Percentiles rank a stretch among this genome's conserved stretches.
Conservation (phyloP, 805 yeast genomes). For the Tetrapisispora taiwanensis region DNA sequence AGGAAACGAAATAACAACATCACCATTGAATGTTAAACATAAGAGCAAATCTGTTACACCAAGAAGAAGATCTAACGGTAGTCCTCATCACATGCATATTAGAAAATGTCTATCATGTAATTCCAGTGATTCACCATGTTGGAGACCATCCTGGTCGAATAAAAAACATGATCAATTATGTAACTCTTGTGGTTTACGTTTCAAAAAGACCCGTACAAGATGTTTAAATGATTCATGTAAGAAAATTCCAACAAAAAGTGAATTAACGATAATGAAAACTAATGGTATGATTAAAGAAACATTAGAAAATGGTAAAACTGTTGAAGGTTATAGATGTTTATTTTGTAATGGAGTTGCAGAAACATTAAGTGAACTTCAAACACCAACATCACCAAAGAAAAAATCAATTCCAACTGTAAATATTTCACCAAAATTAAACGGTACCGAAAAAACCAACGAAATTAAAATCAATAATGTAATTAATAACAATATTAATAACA, state of each 20-base stretch:
- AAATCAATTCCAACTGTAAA: neutral
- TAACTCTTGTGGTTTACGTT: conserved; percentile 90
- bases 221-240: conserved; percentile 69
- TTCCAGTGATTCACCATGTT: conserved; percentile 86
- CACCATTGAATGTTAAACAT: conserved; percentile 1
- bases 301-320: conserved; percentile 19
- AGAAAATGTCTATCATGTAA: conserved; percentile 86
- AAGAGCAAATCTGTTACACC: conserved; percentile 4
- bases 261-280: conserved; percentile 78
- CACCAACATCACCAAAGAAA: conserved; percentile 1
- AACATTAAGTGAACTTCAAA: conserved; percentile 5
- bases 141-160: conserved; percentile 94
- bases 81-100: conserved; percentile 1
- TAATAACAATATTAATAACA: no score
- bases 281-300: conserved; percentile 40
- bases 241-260: conserved; percentile 93
- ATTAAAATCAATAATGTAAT: neutral
- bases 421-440: neutral
- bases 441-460: neutral
- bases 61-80: conserved; percentile 3
- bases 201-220: conserved; percentile 87
- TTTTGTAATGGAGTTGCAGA: conserved; percentile 28
- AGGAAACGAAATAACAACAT: neutral
- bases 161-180: conserved; percentile 86
- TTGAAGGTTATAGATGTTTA: conserved; percentile 41